A percentile compares a stretch with the other conserved stretches of the same genome.
These are phyloP conservation scores for Drosera spatulata DNA, from an alignment of 179 eudicot species.

Conservation along the genomic window DNA sequence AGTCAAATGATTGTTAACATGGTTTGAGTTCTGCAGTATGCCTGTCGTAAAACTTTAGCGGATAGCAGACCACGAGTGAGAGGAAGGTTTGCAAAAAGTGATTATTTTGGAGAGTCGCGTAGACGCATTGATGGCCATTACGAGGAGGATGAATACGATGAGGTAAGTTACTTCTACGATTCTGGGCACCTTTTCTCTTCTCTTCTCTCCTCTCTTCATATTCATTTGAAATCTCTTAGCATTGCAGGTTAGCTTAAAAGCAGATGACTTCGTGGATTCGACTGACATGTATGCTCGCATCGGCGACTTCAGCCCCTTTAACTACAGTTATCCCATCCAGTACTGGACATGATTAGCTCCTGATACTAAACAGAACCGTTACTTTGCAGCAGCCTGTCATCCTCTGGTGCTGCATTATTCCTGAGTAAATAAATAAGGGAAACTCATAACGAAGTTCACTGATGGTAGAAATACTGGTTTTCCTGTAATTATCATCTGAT, in stretches of 20 bases:
- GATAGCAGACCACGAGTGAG: constrained; percentile 90
- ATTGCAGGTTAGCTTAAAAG: constrained; percentile 36
- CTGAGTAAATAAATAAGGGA: not conserved
- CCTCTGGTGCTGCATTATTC: not conserved
- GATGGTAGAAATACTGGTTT: too few species aligned
- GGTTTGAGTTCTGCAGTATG: constrained; percentile 44
- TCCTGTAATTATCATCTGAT: too few species aligned
- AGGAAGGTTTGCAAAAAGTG: constrained; percentile 94
- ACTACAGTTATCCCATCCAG: constrained; percentile 63
- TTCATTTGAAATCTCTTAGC: not conserved
- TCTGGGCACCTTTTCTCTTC: not conserved
- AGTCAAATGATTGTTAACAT: too few species aligned
- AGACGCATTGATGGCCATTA: constrained; percentile 35
- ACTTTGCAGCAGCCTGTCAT: constrained; percentile 6
- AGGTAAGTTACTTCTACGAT: constrained; percentile 19
- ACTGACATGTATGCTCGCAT: constrained; percentile 67
- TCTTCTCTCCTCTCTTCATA: not conserved
- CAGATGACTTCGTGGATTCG: constrained; percentile 50
- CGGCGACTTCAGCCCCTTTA: constrained; percentile 76
- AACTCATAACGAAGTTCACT: too few species aligned
- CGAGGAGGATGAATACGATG: constrained; percentile 67
- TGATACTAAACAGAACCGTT: not conserved
- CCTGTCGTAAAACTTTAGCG: constrained; percentile 90
- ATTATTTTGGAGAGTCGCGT: constrained; percentile 43
- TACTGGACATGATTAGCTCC: constrained; percentile 52